Evolutionary conservation across 345 rosid species (phyloP), one percentile per base, ranked within the genome.

Genomic region (Boechera retrofracta): DNA sequence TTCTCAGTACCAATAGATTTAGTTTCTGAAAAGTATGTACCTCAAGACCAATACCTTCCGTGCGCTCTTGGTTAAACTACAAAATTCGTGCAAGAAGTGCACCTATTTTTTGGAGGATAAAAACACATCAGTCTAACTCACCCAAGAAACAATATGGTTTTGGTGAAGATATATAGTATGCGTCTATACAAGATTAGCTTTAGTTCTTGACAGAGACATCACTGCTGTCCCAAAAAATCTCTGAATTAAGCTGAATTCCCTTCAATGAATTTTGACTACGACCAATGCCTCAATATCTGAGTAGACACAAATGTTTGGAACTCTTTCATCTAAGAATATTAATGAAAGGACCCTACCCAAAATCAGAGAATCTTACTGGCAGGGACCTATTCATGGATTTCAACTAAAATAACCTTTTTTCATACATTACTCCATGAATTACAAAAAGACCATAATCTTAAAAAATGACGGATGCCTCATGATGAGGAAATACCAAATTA

Each of bases 21-120:
- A 74, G 66, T 56, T 62, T 79, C 75, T 36, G 58, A 38, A 12
- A 71, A 44, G 51, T 69, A 64, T 76, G 53, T 82, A 90, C 98
- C 87, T 83, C 85, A 86, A 88, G 55, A 94, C 83, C 57, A 79
- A 86, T 67, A 87, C 85, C 83, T 90, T 93, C 87, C 88, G 91
- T 47, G 76, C 82, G 79, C 88, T 88, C 87, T 90, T 94, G 89
- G 89, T 83, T 81, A 90, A 83, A 83, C 89, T 82, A 78, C 97
- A 94, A 83, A 89, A 94, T 70, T 94, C 98, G 6, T 83, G 91
- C 86, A 92, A 83, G 87, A 94, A 90, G 73, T 82, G 73, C 18
- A 92, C 97, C 98, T 94, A 38, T 79, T 75, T 74, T 49, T 70
- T 39, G 38, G 32, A 72, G 45, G 32, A 18, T 29, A 41, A 69